These are phyloP conservation scores for Nitzschia putrida DNA, from an alignment of 108 stramenopile genomes.

Conservation along the genomic window DNA sequence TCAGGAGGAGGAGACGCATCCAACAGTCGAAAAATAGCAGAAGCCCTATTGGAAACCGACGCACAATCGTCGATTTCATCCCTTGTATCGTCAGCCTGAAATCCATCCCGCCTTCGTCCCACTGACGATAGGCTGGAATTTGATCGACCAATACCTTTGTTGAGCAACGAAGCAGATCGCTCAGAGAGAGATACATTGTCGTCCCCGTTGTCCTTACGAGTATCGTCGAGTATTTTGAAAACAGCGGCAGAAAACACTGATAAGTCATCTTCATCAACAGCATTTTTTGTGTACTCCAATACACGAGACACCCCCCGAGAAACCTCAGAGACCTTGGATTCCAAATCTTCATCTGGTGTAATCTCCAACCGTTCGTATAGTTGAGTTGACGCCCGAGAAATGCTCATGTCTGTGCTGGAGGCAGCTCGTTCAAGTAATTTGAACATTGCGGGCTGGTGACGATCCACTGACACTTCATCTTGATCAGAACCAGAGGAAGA, in stretches of 20 bases:
- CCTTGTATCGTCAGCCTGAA: background rate
- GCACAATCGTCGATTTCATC: background rate
- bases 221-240: constrained; percentile 4
- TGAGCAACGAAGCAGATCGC: constrained; percentile 1
- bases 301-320: background rate
- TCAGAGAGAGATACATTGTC: constrained; percentile 20
- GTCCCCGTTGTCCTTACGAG: background rate
- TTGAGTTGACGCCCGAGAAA: background rate
- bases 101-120: background rate
- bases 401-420: background rate
- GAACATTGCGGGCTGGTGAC: constrained; percentile 16
- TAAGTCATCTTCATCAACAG: constrained; percentile 8
- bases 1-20: constrained; percentile 8
- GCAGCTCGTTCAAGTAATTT: constrained; percentile 1
- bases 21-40: constrained; percentile 22
- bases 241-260: constrained; percentile 22
- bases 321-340: constrained; percentile 6
- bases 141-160: background rate
- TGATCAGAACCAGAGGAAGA: background rate
- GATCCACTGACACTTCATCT: constrained; percentile 19
- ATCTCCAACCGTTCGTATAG: constrained; percentile 12
- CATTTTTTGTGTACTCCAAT: constrained; percentile 1
- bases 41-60: constrained; percentile 16
- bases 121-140: background rate
- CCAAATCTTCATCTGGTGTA: background rate